These are phyloP conservation scores for Ganoderma lucidum DNA, from an alignment of 1,284 basidiomycete species.

Conservation along the genomic window DNA sequence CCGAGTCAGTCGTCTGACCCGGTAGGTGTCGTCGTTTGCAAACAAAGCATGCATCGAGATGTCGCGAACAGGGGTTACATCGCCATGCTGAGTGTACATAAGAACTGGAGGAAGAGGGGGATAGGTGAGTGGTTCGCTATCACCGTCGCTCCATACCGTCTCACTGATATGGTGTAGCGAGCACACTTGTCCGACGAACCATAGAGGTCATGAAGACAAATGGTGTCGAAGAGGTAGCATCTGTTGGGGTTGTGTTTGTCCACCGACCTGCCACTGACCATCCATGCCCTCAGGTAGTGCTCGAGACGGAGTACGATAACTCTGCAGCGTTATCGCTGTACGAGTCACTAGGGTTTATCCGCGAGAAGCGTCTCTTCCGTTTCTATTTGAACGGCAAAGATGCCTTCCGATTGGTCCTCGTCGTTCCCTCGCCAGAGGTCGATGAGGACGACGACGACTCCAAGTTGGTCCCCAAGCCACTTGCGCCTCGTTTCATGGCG, in stretches of 20 bases:
- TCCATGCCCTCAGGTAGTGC: slow-evolving; percentile 74
- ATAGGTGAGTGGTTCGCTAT: slow-evolving; percentile 74
- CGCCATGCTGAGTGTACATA: slow-evolving; percentile 94
- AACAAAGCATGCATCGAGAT: slow-evolving; percentile 88
- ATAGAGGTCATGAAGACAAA: slow-evolving; percentile 82
- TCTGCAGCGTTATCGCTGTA: slow-evolving; percentile 87
- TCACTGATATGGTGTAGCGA: slow-evolving; percentile 55
- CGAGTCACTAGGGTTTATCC: slow-evolving; percentile 92
- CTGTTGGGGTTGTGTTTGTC: neutral
- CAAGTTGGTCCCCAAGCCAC: slow-evolving; percentile 15
- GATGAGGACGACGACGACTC: slow-evolving; percentile 32
- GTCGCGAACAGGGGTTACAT: slow-evolving; percentile 92
- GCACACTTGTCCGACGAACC: slow-evolving; percentile 79
- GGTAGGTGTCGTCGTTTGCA: slow-evolving; percentile 94
- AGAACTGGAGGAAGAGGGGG: slow-evolving; percentile 83
- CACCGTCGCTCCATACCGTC: slow-evolving; percentile 18
- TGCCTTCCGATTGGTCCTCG: slow-evolving; percentile 79
- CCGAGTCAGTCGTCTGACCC: slow-evolving; percentile 63
- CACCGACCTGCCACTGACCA: slow-evolving; percentile 9
- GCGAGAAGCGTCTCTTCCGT: slow-evolving; percentile 92
- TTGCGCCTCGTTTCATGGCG: slow-evolving; percentile 32
- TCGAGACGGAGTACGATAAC: slow-evolving; percentile 99
- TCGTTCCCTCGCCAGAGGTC: slow-evolving; percentile 50
- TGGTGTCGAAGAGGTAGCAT: slow-evolving; percentile 84
- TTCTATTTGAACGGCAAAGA: slow-evolving; percentile 97